phyloP scores from a whole-genome alignment of 371 early-diverging fungal genomes.

The Mortierella sp. region DNA sequence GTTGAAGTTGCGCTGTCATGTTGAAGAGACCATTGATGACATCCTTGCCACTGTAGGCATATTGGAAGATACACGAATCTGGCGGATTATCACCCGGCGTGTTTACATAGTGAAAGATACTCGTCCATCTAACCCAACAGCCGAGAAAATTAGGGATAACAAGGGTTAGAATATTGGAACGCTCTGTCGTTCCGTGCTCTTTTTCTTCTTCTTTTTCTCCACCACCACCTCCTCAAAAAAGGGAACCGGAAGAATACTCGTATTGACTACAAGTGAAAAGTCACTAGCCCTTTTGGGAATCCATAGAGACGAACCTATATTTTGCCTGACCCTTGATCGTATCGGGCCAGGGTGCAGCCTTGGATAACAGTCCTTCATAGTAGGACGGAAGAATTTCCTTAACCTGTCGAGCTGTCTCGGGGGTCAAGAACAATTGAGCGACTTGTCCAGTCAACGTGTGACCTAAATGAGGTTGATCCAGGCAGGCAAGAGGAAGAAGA shows the following conservation, averaged over 20 bases:
- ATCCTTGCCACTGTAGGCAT: constrained; percentile 28
- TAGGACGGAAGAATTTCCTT: constrained; percentile 48
- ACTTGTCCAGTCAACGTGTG: constrained; percentile 53
- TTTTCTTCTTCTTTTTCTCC: no score
- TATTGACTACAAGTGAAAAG: no score
- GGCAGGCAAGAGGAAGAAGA: not conserved
- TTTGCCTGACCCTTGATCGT: constrained; percentile 47
- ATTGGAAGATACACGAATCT: constrained; percentile 34
- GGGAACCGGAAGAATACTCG: no score
- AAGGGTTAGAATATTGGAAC: no score
- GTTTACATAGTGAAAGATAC: constrained; percentile 47
- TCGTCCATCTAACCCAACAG: constrained; percentile 37
- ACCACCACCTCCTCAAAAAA: no score
- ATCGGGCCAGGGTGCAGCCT: constrained; percentile 55
- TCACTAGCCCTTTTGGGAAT: no score
- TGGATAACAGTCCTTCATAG: constrained; percentile 48
- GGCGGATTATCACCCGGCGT: constrained; percentile 50
- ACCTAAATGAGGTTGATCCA: constrained; percentile 11
- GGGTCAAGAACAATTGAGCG: constrained; percentile 46
- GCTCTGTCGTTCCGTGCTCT: no score
- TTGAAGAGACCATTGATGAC: constrained; percentile 53
- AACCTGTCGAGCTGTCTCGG: constrained; percentile 45
- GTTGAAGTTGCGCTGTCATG: constrained; percentile 42
- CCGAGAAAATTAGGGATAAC: no score
- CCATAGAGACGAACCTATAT: constrained; percentile 26